Evolutionary conservation across 176 grass and related monocot species (phyloP).

Genomic region (Triticum monococcum): DNA sequence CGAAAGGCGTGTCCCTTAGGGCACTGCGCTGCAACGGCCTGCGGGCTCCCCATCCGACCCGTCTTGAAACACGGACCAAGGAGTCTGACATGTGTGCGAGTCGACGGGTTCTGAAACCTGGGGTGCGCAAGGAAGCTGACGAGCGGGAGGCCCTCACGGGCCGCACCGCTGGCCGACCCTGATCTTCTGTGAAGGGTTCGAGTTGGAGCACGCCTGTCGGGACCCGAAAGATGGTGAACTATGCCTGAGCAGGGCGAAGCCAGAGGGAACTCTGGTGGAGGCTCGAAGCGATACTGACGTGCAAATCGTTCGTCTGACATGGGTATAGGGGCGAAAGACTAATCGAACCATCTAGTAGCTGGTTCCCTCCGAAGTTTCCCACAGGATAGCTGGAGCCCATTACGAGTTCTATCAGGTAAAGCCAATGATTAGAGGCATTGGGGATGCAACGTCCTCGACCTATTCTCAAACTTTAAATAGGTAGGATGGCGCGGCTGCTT

Average conservation of each 20-base stretch:
- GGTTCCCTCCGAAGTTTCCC: slow-evolving; percentile 79
- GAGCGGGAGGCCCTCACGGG: neutral
- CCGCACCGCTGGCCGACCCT: slow-evolving; percentile 48
- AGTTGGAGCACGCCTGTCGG: slow-evolving; percentile 63
- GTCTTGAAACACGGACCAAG: slow-evolving; percentile 84
- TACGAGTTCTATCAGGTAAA: slow-evolving; percentile 62
- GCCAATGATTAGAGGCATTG: slow-evolving; percentile 75
- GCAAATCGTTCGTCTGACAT: slow-evolving; percentile 75
- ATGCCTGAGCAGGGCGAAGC: slow-evolving; percentile 71
- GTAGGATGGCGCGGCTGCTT: too few relatives aligned
- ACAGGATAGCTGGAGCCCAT: slow-evolving; percentile 67
- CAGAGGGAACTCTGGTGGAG: slow-evolving; percentile 78
- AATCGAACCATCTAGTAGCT: slow-evolving; percentile 82
- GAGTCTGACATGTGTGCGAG: slow-evolving; percentile 63
- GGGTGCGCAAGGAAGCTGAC: slow-evolving; percentile 13
- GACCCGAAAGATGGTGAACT: slow-evolving; percentile 70
- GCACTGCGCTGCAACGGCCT: neutral
- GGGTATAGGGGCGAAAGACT: slow-evolving; percentile 69
- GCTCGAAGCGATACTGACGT: slow-evolving; percentile 72
- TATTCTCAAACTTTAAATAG: too few relatives aligned
- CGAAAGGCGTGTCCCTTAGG: neutral
- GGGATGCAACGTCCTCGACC: slow-evolving; percentile 32
- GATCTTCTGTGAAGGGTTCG: slow-evolving; percentile 60
- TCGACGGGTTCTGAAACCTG: slow-evolving; percentile 19
- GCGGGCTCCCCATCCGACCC: slow-evolving; percentile 38